Conservation (phyloP, 2,329 filamentous ascomycete species). For the Gaeumannomyces tritici region DNA sequence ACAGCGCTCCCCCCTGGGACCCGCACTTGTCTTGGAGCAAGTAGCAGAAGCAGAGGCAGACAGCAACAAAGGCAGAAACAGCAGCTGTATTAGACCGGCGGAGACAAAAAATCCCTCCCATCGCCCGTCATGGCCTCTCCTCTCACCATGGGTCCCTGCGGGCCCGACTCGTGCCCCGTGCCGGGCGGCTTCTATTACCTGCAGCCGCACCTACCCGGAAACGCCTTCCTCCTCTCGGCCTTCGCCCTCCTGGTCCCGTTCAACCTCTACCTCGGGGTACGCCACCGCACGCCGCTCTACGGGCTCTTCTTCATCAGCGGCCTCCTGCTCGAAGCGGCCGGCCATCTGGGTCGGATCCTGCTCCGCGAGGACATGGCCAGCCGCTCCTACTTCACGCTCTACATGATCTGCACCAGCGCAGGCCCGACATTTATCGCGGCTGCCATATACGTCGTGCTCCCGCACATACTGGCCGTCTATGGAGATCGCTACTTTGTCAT, state of each 20-base stretch:
- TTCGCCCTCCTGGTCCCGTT: conserved; percentile 30
- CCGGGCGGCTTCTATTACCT: conserved; percentile 27
- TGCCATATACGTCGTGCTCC: conserved; percentile 33
- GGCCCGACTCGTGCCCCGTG: conserved; percentile 20
- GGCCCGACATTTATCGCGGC: conserved; percentile 35
- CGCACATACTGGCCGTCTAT: conserved; percentile 36
- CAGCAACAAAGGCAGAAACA: not conserved
- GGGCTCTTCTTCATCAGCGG: conserved; percentile 6
- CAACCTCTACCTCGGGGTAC: conserved; percentile 26
- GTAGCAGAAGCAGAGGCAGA: too few species aligned
- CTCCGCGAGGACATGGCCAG: conserved; percentile 7
- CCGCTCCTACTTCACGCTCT: conserved; percentile 26
- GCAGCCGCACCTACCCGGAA: conserved; percentile 25
- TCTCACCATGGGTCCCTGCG: conserved; percentile 5
- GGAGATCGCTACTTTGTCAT: conserved; percentile 29
- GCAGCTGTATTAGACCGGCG: not conserved
- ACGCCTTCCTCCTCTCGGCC: conserved; percentile 26
- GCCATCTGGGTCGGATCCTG: conserved; percentile 9
- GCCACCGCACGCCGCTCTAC: conserved; percentile 17
- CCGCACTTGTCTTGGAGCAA: not conserved
- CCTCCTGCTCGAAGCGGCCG: conserved; percentile 8
- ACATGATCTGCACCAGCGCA: conserved; percentile 34
- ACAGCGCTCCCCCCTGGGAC: not conserved
- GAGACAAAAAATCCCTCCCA: not conserved
- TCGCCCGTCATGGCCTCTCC: not conserved